These are phyloP conservation scores for Trypanosoma mega DNA, from an alignment of 208 protist species.

Conservation along the genomic window DNA sequence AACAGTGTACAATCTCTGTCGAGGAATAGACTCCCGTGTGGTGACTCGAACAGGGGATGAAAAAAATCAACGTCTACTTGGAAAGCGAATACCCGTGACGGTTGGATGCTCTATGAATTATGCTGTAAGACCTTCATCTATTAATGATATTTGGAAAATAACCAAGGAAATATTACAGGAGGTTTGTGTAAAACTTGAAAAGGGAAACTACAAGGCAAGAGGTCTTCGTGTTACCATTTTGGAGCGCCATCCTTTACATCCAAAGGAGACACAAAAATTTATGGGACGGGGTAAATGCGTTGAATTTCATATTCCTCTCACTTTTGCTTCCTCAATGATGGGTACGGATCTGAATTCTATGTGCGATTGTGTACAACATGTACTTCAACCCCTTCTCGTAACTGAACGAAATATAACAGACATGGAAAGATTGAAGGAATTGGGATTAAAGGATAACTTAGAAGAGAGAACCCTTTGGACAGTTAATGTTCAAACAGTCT, in stretches of 20 bases:
- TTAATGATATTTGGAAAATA: slow-evolving; percentile 74
- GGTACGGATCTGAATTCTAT: slow-evolving; percentile 40
- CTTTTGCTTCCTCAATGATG: slow-evolving; percentile 46
- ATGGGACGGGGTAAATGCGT: slow-evolving; percentile 85
- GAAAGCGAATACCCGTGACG: slow-evolving; percentile 53
- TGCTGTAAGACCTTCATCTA: slow-evolving; percentile 57
- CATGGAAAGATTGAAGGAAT: slow-evolving; percentile 24
- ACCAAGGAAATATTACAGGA: slow-evolving; percentile 58
- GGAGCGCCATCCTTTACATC: slow-evolving; percentile 77
- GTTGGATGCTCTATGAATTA: slow-evolving; percentile 91
- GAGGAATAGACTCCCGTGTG: slow-evolving; percentile 70
- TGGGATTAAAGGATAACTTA: slow-evolving; percentile 32
- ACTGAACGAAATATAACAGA: slow-evolving; percentile 40
- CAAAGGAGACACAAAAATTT: slow-evolving; percentile 79
- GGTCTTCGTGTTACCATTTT: slow-evolving; percentile 71
- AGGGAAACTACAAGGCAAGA: slow-evolving; percentile 29
- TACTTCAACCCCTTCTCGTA: slow-evolving; percentile 55
- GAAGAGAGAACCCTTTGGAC: slow-evolving; percentile 51
- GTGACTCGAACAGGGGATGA: slow-evolving; percentile 78
- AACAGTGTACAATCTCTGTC: slow-evolving; percentile 64
- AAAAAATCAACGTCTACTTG: slow-evolving; percentile 52
- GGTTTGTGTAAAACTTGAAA: slow-evolving; percentile 71
- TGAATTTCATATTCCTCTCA: slow-evolving; percentile 69
- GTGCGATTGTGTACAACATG: slow-evolving; percentile 33
- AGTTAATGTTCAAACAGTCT: slow-evolving; percentile 35